Percentiles rank a stretch among this genome's conserved stretches.
Evolutionary conservation across 1,139 yeast species (phyloP).

Genomic region (Zhuliangozyma blackwelliae): DNA sequence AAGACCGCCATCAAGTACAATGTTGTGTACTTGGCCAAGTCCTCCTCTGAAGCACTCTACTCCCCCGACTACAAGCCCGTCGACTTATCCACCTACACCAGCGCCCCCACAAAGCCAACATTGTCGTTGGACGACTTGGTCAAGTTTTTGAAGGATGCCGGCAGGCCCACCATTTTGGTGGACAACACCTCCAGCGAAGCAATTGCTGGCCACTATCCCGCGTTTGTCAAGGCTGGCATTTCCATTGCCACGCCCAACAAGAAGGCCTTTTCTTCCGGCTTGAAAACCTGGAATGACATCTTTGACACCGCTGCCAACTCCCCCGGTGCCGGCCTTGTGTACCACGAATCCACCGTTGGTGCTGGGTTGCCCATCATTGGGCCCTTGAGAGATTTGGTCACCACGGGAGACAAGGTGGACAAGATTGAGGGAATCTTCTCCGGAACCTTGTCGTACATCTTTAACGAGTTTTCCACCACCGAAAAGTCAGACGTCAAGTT

Average conservation of each 20-base stretch:
- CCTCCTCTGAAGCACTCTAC: slow-evolving; percentile 60
- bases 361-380: slow-evolving; percentile 95
- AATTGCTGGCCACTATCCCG: slow-evolving; percentile 74
- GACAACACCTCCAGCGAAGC: slow-evolving; percentile 89
- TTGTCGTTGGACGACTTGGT: slow-evolving; percentile 56
- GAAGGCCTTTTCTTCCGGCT: slow-evolving; percentile 88
- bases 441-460: slow-evolving; percentile 94
- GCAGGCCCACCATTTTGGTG: slow-evolving; percentile 74
- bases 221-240: slow-evolving; percentile 69
- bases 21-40: slow-evolving; percentile 75
- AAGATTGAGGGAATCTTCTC: slow-evolving; percentile 95
- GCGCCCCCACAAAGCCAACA: slow-evolving; percentile 47
- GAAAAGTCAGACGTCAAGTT: slow-evolving; percentile 59
- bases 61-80: slow-evolving; percentile 69
- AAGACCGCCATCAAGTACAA: slow-evolving; percentile 58
- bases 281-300: slow-evolving; percentile 71
- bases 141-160: slow-evolving; percentile 58
- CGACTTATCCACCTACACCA: slow-evolving; percentile 56
- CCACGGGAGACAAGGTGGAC: slow-evolving; percentile 88
- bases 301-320: slow-evolving; percentile 39
- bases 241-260: slow-evolving; percentile 98
- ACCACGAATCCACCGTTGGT: slow-evolving; percentile 99
- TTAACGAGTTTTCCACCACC: slow-evolving; percentile 83
- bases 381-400: slow-evolving; percentile 79
- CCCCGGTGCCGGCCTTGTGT: slow-evolving; percentile 72